Conservation (phyloP, 2,329 filamentous ascomycete genomes). For the Penicillium sp. region DNA sequence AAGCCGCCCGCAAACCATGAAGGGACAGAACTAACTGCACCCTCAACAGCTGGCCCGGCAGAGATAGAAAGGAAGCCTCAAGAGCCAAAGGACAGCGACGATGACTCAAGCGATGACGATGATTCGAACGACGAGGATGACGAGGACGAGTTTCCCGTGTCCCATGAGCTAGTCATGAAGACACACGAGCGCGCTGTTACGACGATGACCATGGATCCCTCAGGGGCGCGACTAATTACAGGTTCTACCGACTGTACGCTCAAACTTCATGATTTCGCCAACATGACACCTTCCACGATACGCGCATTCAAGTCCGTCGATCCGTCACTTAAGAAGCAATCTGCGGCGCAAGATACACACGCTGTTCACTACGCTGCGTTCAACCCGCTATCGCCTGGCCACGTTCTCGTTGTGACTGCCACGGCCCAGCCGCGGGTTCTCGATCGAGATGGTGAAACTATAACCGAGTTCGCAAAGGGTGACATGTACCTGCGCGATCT, state of each 20-base stretch:
- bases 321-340: conserved; percentile 72
- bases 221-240: conserved; percentile 81
- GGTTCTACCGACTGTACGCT: conserved; percentile 87
- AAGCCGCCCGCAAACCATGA: conserved; percentile 27
- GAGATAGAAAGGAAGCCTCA: conserved; percentile 25
- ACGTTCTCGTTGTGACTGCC: conserved; percentile 82
- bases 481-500: conserved; percentile 98
- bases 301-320: conserved; percentile 92
- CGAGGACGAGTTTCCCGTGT: conserved; percentile 85
- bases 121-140: conserved; percentile 65
- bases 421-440: conserved; percentile 88
- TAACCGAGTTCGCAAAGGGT: conserved; percentile 90
- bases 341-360: conserved; percentile 75
- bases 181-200: conserved; percentile 89
- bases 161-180: conserved; percentile 88
- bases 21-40: conserved; percentile 24
- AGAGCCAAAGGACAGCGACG: conserved; percentile 35
- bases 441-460: conserved; percentile 78
- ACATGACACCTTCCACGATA: conserved; percentile 92
- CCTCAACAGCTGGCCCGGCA: conserved; percentile 22
- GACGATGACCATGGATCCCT: conserved; percentile 76
- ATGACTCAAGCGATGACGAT: conserved; percentile 53
- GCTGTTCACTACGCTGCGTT: conserved; percentile 84
- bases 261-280: conserved; percentile 91
- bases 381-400: conserved; percentile 74